Evolutionary conservation across 306 rosid species (phyloP), one percentile per base, ranked within the genome.

Genomic region (Castanea mollissima): DNA sequence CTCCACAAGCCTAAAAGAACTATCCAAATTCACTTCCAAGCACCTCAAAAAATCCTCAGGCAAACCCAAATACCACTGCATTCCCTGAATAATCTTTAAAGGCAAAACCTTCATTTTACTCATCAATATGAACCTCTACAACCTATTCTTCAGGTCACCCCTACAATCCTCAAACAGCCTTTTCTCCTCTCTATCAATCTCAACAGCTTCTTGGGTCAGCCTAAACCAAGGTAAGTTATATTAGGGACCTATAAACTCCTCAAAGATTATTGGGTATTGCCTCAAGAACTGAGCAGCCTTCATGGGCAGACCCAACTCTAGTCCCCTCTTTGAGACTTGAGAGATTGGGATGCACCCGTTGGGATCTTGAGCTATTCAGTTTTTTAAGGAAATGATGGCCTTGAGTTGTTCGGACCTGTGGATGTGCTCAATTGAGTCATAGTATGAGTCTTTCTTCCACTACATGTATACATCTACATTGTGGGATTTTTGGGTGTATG

Each of bases 41-140:
- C 80, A 9, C 31, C 25, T 74, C 85, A 88, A 76, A 78, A 91
- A 87, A 81, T 94, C 92, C 73, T 85, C 80, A 32, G 98, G 98
- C 76, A 94, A 77, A 64, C 98, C 97, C 85, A 94, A 83, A 88
- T 90, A 89, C 98, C 98, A 94, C 55, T 86, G 87, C 98, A 92
- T 89, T 75, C 98, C 97, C 72, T 87, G 88, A 62, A 92, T 83
- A 74, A 94, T 90, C 75, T 90, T 92, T 79, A 94, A 81, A 41
- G 97, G 98, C 65, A 94, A 77, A 77, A 85, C 91, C 27, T 86
- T 82, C 44, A 74, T 89, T 82, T 75, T 86, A 51, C 92, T 91
- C 97, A 94, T 91, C 88, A 90, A 62, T 74, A 92, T 90, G 75
- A 94, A 82, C 83, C 86, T 92, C 88, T 88, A 88, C 83, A 94